Base-by-base conservation (phyloP, 108 stramenopile genomes). In the Discostella stelligeroides region DNA sequence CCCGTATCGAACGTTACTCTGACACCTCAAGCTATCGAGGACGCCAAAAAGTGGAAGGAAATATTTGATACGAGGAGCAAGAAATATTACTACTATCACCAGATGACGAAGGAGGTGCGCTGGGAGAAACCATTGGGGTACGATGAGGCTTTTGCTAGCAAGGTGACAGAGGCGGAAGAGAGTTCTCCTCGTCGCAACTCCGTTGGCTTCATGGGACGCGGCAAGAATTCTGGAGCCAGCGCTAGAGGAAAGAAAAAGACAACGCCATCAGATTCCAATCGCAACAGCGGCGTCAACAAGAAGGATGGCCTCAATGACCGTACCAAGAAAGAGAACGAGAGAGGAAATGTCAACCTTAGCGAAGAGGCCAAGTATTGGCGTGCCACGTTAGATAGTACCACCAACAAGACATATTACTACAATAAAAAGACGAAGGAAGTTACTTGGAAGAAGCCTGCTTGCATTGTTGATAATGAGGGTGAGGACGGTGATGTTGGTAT, bases 391-490 rank as follows among this genome's bases (percentile, higher is more conserved):
- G 75, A 78, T 48, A 13, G 45, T 27, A 82, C 57, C 14, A 76
- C 84, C 24, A 81, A 84, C 21, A 69, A 77, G 23, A 79, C 74
- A 0, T 92, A 92, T 65, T 92, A 87, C 72, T 92, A 85, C 62
- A 85, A 92, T 62, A 81, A 80, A 21, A 82, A 82, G 48, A 88
- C 91, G 14, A 79, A 88, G 41, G 69, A 76, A 39, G 85, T 87
- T 12, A 81, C 78, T 10, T 92, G 91, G 91, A 61, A 54, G n/a
- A 90, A 86, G 69, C 91, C 91, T 0, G 61, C 80, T 17, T 84
- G 80, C 45, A 59, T 84, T 38, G 71, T 17, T 29, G 46, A 34
- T 20, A 42, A 50, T 7, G 34, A 42, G 43, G 25, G 38, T 13
- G 20, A 54, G 15, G 24, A 5, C 6, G 39, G 34, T 14, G 51